These are phyloP conservation scores for Lipomyces yamanashiensis DNA, from an alignment of 805 yeast species.

Conservation along the genomic window DNA sequence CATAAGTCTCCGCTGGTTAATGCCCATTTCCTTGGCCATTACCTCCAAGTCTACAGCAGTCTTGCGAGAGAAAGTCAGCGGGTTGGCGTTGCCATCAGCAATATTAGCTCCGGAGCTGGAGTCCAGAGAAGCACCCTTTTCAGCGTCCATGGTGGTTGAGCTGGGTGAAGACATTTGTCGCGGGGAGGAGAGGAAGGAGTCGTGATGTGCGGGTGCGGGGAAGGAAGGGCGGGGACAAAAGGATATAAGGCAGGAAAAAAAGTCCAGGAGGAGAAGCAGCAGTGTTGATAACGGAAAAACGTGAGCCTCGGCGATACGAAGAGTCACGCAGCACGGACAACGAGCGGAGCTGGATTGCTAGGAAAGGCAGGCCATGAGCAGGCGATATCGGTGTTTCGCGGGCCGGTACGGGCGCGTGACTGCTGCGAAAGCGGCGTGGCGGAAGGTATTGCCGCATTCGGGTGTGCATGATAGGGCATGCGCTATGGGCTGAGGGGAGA, in stretches of 20 bases:
- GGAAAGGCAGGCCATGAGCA: too few species aligned
- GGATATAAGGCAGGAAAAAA: neutral
- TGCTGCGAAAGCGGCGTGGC: neutral
- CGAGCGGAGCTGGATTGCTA: too few species aligned
- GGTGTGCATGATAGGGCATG: neutral
- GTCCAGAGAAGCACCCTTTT: conserved; percentile 8
- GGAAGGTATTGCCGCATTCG: conserved; percentile 2
- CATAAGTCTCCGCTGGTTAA: conserved; percentile 61
- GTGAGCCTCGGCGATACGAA: neutral
- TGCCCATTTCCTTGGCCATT: conserved; percentile 53
- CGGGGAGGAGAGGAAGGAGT: neutral
- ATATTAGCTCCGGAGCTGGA: neutral
- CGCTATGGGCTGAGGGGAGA: neutral
- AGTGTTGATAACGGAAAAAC: neutral
- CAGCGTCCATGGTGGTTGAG: conserved; percentile 4
- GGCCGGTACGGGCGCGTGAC: neutral
- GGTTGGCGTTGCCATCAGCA: neutral
- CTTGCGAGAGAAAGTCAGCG: neutral
- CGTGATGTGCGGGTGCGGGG: neutral
- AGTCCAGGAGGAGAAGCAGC: neutral
- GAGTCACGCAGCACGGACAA: conserved; percentile 1
- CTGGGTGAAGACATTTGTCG: conserved; percentile 2
- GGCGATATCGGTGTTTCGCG: neutral
- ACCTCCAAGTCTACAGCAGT: conserved; percentile 23
- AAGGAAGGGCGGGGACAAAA: neutral